These are phyloP conservation scores for Dactylellina parvicollis DNA, from an alignment of 2,329 filamentous ascomycete species.

Conservation along the genomic window DNA sequence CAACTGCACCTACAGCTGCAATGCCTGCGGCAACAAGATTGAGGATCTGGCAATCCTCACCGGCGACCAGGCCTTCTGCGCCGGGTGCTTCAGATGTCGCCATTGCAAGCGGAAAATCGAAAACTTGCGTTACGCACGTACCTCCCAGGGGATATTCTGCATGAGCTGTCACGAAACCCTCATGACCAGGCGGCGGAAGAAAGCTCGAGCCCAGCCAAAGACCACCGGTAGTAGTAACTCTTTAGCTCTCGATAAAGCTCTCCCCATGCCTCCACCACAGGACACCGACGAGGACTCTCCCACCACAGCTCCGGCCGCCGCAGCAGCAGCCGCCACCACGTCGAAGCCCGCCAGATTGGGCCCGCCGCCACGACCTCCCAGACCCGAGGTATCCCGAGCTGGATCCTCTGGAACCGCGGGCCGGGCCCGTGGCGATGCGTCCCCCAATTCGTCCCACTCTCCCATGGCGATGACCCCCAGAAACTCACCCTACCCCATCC, in stretches of 20 bases:
- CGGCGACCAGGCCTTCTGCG: constrained; percentile 96
- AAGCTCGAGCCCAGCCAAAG: constrained; percentile 70
- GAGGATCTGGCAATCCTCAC: constrained; percentile 97
- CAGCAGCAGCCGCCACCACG: constrained; percentile 54
- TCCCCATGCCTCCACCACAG: constrained; percentile 57
- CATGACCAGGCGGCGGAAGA: constrained; percentile 91
- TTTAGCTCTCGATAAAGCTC: constrained; percentile 58
- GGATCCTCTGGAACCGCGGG: constrained; percentile 34
- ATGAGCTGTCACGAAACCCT: constrained; percentile 98
- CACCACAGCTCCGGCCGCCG: neutral
- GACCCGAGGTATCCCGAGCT: constrained; percentile 44
- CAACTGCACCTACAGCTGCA: constrained; percentile 99
- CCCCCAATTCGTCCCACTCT: constrained; percentile 45
- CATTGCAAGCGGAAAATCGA: constrained; percentile 99
- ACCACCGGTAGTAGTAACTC: constrained; percentile 51
- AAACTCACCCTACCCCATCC: constrained; percentile 42
- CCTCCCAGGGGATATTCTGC: constrained; percentile 98
- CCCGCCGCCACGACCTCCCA: constrained; percentile 41
- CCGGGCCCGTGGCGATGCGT: constrained; percentile 44
- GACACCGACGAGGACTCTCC: constrained; percentile 58
- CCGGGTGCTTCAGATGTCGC: constrained; percentile 93
- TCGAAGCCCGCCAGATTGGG: constrained; percentile 55
- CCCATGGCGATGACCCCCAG: constrained; percentile 37
- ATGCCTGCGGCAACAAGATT: constrained; percentile 95
- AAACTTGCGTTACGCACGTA: constrained; percentile 95